Evolutionary conservation across 2,329 filamentous ascomycete genomes (phyloP), one percentile per base, ranked within the genome.

Genomic region (Pyricularia sp.): DNA sequence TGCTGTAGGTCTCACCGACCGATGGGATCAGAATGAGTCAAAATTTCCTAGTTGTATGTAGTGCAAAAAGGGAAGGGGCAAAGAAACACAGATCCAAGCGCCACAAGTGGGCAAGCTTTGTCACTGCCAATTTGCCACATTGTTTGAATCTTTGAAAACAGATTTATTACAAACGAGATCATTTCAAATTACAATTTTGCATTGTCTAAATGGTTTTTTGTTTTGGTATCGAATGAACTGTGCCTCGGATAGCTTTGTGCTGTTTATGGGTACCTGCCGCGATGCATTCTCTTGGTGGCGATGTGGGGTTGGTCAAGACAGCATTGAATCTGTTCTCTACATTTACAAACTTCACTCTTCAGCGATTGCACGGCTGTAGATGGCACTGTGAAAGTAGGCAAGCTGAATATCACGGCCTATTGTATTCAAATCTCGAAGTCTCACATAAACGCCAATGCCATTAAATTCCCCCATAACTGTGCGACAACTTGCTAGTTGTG

Each of bases 11-110:
- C 26, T 30, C 30, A 33, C 22, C 49, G 62, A 63, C 13, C 26
- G 40, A 30, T 53, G 40, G 10, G 26, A 63, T 64, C 62, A 64
- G 62, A 53, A 64, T 64, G 62, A 64, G 62, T 64, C 62, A 64
- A 64, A 53, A 19, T 63, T 53, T 53, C 35, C 22, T 8, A 63
- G 19, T 5, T 49, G 7, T 49, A n/a, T 40, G 33, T 40, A 40
- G 24, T 60, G 53, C 40, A 4, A 49, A n/a, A n/a, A 49, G 57
- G 60, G 13, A 33, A 22, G 60, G 33, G 60, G 33, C 30, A 24
- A 35, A 35, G 16, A 26, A 62, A 62, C n/a, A 40, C 60, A 31
- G 57, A 60, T 60, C 40, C 40, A 49, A 49, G 40, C 57, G 57
- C 57, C 24, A 60, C 24, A 26, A 24, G 55, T 59, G 55, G 12